Conservation (phyloP, 2,329 filamentous ascomycete species). For the Gyromitra esculenta region DNA sequence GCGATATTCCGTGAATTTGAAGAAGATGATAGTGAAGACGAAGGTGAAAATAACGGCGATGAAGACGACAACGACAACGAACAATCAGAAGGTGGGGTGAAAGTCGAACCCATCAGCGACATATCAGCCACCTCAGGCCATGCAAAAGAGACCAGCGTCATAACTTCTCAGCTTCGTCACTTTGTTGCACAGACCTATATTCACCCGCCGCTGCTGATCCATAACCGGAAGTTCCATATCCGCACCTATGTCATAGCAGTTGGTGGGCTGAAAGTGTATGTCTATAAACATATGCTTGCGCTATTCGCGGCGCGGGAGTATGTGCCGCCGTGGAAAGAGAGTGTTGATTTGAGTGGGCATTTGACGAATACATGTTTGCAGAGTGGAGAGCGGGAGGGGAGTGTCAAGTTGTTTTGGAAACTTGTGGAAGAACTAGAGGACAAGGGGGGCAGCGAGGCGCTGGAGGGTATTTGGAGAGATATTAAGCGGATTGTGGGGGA, state of each 20-base stretch:
- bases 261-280: conserved; percentile 80
- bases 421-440: conserved; percentile 61
- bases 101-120: conserved; percentile 61
- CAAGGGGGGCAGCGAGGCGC: conserved; percentile 62
- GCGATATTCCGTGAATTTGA: conserved; percentile 94
- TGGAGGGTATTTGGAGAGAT: conserved; percentile 74
- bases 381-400: conserved; percentile 68
- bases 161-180: conserved; percentile 90
- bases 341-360: conserved; percentile 73
- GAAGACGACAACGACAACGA: conserved; percentile 66
- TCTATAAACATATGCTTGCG: conserved; percentile 90
- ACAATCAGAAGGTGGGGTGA: conserved; percentile 58
- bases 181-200: conserved; percentile 97
- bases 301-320: conserved; percentile 86
- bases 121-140: conserved; percentile 52
- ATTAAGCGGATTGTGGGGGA: conserved; percentile 79
- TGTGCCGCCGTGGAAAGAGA: conserved; percentile 67
- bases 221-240: conserved; percentile 88
- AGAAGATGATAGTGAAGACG: conserved; percentile 71
- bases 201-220: conserved; percentile 81
- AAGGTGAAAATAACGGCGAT: conserved; percentile 70
- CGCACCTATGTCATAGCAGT: conserved; percentile 86
- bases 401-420: conserved; percentile 79
- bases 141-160: conserved; percentile 67
- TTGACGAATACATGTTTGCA: conserved; percentile 97